Base-by-base conservation (phyloP, 441 rosid species). In the Euphorbia celastroides region DNA sequence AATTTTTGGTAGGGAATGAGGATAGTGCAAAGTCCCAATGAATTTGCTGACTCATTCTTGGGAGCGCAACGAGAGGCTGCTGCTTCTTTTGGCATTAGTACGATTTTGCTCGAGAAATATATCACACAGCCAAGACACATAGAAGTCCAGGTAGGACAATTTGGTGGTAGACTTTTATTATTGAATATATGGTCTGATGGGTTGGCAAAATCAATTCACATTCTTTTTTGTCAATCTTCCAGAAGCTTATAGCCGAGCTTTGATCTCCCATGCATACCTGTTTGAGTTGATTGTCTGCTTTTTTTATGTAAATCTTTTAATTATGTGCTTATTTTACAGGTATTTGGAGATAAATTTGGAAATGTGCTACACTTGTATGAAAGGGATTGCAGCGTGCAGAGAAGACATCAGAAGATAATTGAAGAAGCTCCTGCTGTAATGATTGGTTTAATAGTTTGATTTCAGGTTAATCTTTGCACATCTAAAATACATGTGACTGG, bases 381-480 rank as follows among this genome's bases (percentile, higher is more conserved):
- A 82, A 85, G 99, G 72, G 99, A 91, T 80, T 93, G 99, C 84
- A 93, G 98, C 27, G 80, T 93, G 51, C 98, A 93, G 80, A 86
- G 98, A 84, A 87, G 97, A 77, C 97, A 89, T 78, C 98, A 93
- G 80, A 93, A 93, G 87, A 90, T 93, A 67, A 93, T 93, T 36
- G 98, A 93, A 86, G 96, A 93, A 85, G 97, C 98, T 81, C 98
- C 98, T 58, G 98, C 98, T 73, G 98, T 93, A 87, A 85, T 75
- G 62, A 70, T 44, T 70, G 25, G 38, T 73, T 60, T 60, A 61
- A 52, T 60, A 54, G 80, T 74, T 82, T 50, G 54, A 52, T 31
- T 61, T 72, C 62, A 65, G 58, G 68, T 28, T 68, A 76, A 65
- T 57, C 28, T n/a, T 42, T 71, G 36, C 60, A 65, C 50, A 73